These are phyloP conservation scores for Platanus orientalis DNA, from an alignment of 164 flowering plant genomes.

Conservation along the genomic window DNA sequence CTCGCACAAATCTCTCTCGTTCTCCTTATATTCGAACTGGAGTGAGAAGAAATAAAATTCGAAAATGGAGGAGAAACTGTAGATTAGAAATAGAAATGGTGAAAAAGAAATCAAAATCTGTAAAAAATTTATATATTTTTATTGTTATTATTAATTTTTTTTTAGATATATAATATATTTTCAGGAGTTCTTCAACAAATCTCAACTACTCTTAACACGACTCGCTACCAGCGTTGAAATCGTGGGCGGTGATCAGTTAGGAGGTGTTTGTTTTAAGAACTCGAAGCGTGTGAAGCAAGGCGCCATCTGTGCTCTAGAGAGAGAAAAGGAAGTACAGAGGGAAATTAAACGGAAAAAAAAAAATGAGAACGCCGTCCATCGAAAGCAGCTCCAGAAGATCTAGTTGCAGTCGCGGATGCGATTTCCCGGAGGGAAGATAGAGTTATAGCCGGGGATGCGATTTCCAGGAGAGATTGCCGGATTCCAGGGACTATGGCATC, in stretches of 20 bases:
- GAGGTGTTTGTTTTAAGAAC: constrained; percentile 10
- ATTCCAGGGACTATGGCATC: constrained; percentile 28
- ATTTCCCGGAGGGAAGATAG: constrained; percentile 14
- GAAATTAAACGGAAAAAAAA: background rate
- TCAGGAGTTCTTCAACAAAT: constrained; percentile 15
- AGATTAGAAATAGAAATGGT: too few species aligned
- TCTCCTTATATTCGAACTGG: too few species aligned
- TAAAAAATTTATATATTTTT: too few species aligned
- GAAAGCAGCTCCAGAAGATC: constrained; percentile 22
- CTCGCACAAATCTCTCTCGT: too few species aligned
- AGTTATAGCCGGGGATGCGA: constrained; percentile 16
- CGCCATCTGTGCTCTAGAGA: constrained; percentile 1
- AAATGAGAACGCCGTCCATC: constrained; percentile 21
- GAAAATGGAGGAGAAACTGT: background rate
- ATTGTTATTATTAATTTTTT: too few species aligned
- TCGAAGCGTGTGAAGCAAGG: constrained; percentile 15
- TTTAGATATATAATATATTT: too few species aligned
- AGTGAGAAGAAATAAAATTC: too few species aligned
- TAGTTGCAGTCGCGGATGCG: constrained; percentile 14
- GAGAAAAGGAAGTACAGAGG: background rate
- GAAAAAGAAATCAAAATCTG: too few species aligned
- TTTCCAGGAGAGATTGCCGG: constrained; percentile 12
- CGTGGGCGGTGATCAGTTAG: constrained; percentile 12
- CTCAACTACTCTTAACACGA: constrained; percentile 12
- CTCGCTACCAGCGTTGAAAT: constrained; percentile 17